Conservation (phyloP, 2,329 filamentous ascomycete genomes). For the Tolypocladium tropicale region DNA sequence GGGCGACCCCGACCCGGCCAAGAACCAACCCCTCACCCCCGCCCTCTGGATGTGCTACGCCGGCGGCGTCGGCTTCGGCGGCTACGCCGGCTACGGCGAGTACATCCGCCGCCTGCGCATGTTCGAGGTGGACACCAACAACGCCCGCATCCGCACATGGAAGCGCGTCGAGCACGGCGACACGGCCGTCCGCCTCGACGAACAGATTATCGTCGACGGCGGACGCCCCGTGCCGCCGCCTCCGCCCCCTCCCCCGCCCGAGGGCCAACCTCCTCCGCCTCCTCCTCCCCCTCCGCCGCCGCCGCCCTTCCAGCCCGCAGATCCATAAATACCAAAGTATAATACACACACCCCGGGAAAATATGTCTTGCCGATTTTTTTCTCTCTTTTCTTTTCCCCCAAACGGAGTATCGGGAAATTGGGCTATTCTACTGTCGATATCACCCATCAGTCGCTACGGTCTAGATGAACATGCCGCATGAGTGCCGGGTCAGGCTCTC, state of each 20-base stretch:
- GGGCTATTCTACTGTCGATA: neutral
- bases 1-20: conserved; percentile 14
- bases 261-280: conserved; percentile 4
- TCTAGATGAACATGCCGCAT: neutral
- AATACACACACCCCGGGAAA: neutral
- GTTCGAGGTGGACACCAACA: conserved; percentile 89
- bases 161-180: conserved; percentile 71
- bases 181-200: conserved; percentile 42
- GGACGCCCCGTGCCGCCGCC: conserved; percentile 34
- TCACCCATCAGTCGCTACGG: neutral
- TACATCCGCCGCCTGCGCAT: conserved; percentile 77
- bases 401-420: neutral
- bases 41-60: conserved; percentile 97
- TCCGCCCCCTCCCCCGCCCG: conserved; percentile 4
- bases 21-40: conserved; percentile 31
- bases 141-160: conserved; percentile 81
- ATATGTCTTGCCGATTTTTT: neutral
- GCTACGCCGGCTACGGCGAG: conserved; percentile 83
- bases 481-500: neutral
- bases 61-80: conserved; percentile 83
- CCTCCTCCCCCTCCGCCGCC: conserved; percentile 3
- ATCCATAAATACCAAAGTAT: neutral
- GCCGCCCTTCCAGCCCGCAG: neutral
- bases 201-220: conserved; percentile 56
- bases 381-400: too few relatives aligned